A percentile compares a stretch with the other conserved stretches of the same genome.
Conservation (phyloP, 495 filamentous ascomycete genomes). For the Penicillium salamii region DNA sequence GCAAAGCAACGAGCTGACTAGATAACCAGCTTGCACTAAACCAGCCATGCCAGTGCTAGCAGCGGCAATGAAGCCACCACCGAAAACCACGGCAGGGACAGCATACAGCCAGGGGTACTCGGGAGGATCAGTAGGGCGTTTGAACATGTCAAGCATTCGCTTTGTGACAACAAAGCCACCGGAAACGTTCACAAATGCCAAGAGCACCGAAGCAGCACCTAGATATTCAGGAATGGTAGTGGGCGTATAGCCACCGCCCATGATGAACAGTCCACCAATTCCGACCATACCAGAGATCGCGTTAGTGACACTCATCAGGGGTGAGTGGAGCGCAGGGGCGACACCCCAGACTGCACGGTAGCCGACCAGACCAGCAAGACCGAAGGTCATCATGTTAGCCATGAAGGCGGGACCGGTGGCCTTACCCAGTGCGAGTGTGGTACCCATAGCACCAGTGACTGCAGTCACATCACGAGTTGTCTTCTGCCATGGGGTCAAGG, state of each 20-base stretch:
- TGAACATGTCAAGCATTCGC: conserved; percentile 92
- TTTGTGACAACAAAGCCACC: conserved; percentile 84
- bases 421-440: conserved; percentile 69
- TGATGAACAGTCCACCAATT: conserved; percentile 76
- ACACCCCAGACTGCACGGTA: conserved; percentile 84
- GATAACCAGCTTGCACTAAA: conserved; percentile 75
- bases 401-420: conserved; percentile 75
- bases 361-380: conserved; percentile 72
- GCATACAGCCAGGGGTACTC: conserved; percentile 84
- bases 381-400: conserved; percentile 76
- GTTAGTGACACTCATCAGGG: conserved; percentile 83
- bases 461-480: conserved; percentile 63
- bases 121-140: conserved; percentile 72
- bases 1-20: conserved; percentile 74
- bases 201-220: conserved; percentile 71
- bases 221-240: conserved; percentile 72
- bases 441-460: conserved; percentile 71
- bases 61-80: conserved; percentile 71
- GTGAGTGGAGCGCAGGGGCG: conserved; percentile 70
- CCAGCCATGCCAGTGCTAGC: conserved; percentile 75
- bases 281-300: conserved; percentile 85
- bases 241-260: conserved; percentile 71
- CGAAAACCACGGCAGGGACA: conserved; percentile 68
- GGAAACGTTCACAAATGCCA: conserved; percentile 79
- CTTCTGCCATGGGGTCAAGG: conserved; percentile 75